phyloP scores from a whole-genome alignment of 108 stramenopile genomes.

The Seminavis robusta region DNA sequence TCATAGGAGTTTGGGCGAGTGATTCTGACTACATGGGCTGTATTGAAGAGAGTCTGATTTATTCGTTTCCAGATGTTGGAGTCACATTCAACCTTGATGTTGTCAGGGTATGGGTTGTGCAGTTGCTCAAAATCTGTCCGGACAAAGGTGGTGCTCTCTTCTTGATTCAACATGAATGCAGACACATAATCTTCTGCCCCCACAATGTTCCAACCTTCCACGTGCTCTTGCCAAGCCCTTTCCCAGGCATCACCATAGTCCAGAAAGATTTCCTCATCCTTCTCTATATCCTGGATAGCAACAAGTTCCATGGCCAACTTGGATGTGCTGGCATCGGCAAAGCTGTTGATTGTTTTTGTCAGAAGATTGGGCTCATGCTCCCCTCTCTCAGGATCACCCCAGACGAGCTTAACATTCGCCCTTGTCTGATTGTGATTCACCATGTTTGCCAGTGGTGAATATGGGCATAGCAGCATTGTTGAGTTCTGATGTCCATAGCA shows the following conservation, averaged over 20 bases:
- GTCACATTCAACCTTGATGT: constrained; percentile 4
- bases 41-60: constrained; percentile 17
- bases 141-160: constrained; percentile 23
- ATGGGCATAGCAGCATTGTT: constrained; percentile 50
- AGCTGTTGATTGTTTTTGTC: constrained; percentile 6
- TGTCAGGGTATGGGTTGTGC: constrained; percentile 23
- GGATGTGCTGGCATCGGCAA: constrained; percentile 5
- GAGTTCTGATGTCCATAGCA: constrained; percentile 65
- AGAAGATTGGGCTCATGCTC: constrained; percentile 16
- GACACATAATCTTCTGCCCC: constrained; percentile 16
- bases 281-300: constrained; percentile 47
- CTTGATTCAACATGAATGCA: constrained; percentile 14
- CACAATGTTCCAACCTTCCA: constrained; percentile 29
- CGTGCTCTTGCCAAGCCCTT: constrained; percentile 57
- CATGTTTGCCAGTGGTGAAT: constrained; percentile 23
- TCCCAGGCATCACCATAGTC: constrained; percentile 68
- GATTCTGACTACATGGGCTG: too few species aligned
- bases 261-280: constrained; percentile 62
- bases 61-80: neutral
- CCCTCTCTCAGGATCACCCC: constrained; percentile 17
- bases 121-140: neutral
- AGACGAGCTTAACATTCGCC: constrained; percentile 49
- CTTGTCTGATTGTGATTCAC: constrained; percentile 44
- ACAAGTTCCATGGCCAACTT: constrained; percentile 46
- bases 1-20: neutral